Base-by-base conservation (phyloP, 2,329 filamentous ascomycete species). In the Helicocarpus griseus region DNA sequence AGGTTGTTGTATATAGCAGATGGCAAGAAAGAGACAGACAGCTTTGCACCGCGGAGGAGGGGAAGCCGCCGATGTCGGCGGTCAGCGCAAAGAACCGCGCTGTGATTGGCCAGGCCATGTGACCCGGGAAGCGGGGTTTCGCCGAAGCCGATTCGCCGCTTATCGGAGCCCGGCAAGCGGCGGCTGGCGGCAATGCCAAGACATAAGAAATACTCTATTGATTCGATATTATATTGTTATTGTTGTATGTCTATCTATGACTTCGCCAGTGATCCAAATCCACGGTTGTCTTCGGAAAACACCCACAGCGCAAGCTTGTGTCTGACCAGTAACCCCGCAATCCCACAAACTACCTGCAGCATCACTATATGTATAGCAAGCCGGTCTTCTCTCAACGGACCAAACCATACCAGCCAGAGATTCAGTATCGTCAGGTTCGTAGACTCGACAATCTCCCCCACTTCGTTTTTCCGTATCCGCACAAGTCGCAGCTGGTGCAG, bases 391-490 rank as follows among this genome's bases (percentile, higher is more conserved):
- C 87, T 80, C 76, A 95, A 80, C 2, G 93, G 90, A 0, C 93
- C 93, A 66, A 90, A 85, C 87, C 89, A 95, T 48, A 97, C 87
- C 56, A 98, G 75, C 91, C 91, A 98, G 51, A 98, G 77, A 66
- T 98, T 98, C 58, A 98, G 76, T 45, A 98, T 79, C 7, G 93
- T 98, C 56, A 98, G 78, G 69, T 98, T 98, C 57, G 82, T 89
- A 19, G 84, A 91, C 69, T 93, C 86, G 22, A 81, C 73, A 60
- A 97, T 85, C 58, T 77, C 72, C 7, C 87, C 87, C 50, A 83
- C 71, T 33, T 81, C 75, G 62, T 91, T 82, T 48, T 76, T 78
- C 54, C 76, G 80, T 39, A 95, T 72, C 44, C 80, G 77, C 50
- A 95, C 66, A 48, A 97, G 73, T 55, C 75, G 77, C 51, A 95